Conservation (phyloP, 176 grass and related monocot genomes). For the Stipa capillata region DNA sequence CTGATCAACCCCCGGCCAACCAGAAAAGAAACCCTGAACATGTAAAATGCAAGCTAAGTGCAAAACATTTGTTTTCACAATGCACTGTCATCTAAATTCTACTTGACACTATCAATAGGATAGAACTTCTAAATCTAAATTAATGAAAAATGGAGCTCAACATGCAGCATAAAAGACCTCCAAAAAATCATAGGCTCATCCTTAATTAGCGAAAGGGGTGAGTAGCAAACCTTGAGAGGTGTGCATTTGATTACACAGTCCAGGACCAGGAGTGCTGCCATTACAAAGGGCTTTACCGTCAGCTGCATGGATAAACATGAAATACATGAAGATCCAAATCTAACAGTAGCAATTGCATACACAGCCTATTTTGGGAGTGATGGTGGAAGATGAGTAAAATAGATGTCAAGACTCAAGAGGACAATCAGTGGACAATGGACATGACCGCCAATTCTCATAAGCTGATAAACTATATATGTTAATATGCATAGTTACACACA, state of each 20-base stretch:
- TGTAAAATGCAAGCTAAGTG: background rate
- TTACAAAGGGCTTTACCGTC: constrained; percentile 2
- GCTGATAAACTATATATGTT: background rate
- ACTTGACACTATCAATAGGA: background rate
- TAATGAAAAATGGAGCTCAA: constrained; percentile 3
- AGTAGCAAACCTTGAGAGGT: constrained; percentile 20
- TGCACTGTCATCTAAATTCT: background rate
- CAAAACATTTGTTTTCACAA: background rate
- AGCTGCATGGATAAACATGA: constrained; percentile 2
- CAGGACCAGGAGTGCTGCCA: constrained; percentile 6
- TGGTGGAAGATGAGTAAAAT: background rate
- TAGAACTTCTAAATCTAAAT: background rate
- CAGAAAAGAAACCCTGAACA: background rate
- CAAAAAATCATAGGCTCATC: background rate
- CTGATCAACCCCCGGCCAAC: background rate
- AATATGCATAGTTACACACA: background rate
- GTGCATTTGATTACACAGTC: background rate
- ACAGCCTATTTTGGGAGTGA: background rate
- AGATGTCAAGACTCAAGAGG: background rate
- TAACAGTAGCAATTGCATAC: background rate
- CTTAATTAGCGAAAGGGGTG: background rate
- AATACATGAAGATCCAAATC: constrained; percentile 19
- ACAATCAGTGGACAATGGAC: background rate
- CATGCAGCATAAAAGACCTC: background rate
- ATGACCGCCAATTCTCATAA: background rate